These are phyloP conservation scores for Citrus maxima DNA, from an alignment of 345 rosid genomes.

Conservation along the genomic window DNA sequence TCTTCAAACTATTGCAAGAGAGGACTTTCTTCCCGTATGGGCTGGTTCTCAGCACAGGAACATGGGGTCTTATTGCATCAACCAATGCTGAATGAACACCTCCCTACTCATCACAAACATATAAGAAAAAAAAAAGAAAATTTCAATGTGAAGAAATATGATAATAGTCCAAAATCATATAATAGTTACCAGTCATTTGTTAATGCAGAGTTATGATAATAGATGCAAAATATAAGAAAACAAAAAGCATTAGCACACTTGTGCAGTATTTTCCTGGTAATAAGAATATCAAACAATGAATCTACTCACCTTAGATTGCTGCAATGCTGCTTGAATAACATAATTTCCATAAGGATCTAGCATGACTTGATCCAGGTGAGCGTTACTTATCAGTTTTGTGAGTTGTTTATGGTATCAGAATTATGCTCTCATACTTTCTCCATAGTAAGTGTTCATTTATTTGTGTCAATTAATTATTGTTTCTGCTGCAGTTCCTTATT, in stretches of 20 bases:
- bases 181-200: not conserved
- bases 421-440: no score
- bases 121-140: not conserved
- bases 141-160: not conserved
- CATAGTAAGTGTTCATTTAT: no score
- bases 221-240: not conserved
- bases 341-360: conserved; percentile 84
- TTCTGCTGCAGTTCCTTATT: no score
- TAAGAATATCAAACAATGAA: not conserved
- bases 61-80: conserved; percentile 60
- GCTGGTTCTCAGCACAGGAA: conserved; percentile 60
- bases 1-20: conserved; percentile 56
- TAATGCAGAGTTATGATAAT: not conserved
- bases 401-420: no score
- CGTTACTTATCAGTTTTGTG: conserved; percentile 42
- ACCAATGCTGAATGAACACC: conserved; percentile 48
- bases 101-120: conserved; percentile 46
- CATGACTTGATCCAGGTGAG: conserved; percentile 68
- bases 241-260: not conserved
- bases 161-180: not conserved
- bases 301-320: conserved; percentile 48
- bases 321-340: conserved; percentile 79
- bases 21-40: conserved; percentile 86
- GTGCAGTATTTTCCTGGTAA: not conserved
- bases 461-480: no score